Conservation (phyloP, 2,329 filamentous ascomycete species). For the Penicillium sp. region DNA sequence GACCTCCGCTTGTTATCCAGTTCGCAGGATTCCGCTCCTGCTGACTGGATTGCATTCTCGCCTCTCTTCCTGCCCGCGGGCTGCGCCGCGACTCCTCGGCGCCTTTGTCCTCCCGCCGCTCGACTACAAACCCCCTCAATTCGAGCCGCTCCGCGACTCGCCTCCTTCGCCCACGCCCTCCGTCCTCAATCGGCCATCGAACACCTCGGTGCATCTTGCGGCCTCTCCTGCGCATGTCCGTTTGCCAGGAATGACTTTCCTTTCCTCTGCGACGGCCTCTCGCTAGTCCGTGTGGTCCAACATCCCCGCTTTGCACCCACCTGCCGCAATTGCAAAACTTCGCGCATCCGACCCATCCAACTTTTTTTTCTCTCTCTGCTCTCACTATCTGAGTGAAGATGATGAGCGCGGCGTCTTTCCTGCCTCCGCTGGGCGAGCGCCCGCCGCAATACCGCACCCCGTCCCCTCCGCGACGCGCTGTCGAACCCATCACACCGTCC, state of each 20-base stretch:
- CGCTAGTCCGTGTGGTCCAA: slow-evolving; percentile 40
- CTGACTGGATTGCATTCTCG: slow-evolving; percentile 17
- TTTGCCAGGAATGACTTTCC: slow-evolving; percentile 40
- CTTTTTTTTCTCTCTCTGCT: slow-evolving; percentile 8
- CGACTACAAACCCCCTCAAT: slow-evolving; percentile 25
- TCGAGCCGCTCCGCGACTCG: slow-evolving; percentile 18
- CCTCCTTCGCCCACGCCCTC: slow-evolving; percentile 17
- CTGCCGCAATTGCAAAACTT: slow-evolving; percentile 32
- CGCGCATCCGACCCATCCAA: slow-evolving; percentile 20
- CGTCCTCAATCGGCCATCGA: slow-evolving; percentile 20
- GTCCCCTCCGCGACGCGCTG: slow-evolving; percentile 44
- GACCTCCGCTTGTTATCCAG: slow-evolving; percentile 11
- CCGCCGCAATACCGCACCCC: slow-evolving; percentile 45
- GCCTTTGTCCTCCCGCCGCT: slow-evolving; percentile 27
- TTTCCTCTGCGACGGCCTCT: slow-evolving; percentile 34
- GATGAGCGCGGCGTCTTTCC: slow-evolving; percentile 39
- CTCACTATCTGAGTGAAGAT: slow-evolving; percentile 23
- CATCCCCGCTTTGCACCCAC: slow-evolving; percentile 40
- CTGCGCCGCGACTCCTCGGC: slow-evolving; percentile 25
- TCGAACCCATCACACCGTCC: slow-evolving; percentile 44
- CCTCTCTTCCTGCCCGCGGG: slow-evolving; percentile 18
- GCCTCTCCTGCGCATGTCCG: slow-evolving; percentile 23
- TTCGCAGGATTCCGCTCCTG: slow-evolving; percentile 19
- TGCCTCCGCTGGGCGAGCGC: slow-evolving; percentile 32
- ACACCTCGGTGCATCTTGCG: slow-evolving; percentile 19